Conservation (phyloP, 2,329 filamentous ascomycete genomes). For the Trichoderma guizhouense region DNA sequence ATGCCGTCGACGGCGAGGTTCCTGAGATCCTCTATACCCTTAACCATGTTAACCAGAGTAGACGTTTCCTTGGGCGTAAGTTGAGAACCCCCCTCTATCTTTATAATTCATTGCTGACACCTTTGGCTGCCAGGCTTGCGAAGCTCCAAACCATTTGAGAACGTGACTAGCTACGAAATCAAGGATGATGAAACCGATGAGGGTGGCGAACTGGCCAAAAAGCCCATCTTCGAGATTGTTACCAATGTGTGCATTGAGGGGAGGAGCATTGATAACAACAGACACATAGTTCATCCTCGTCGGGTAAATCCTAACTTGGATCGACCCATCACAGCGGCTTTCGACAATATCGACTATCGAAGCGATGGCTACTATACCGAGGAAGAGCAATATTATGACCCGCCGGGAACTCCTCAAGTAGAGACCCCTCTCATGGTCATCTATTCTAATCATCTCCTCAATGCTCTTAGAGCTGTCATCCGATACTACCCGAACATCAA, state of each 20-base stretch:
- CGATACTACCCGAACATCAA: constrained; percentile 45
- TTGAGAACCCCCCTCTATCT: neutral
- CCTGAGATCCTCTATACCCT: constrained; percentile 43
- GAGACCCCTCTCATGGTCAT: constrained; percentile 41
- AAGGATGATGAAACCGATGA: constrained; percentile 24
- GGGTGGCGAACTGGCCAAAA: constrained; percentile 21
- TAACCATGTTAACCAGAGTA: constrained; percentile 35
- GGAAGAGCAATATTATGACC: constrained; percentile 23
- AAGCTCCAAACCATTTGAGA: constrained; percentile 37
- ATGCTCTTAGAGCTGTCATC: constrained; percentile 47
- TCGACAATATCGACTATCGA: constrained; percentile 25
- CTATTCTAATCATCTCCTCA: constrained; percentile 43
- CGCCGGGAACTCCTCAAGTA: constrained; percentile 27
- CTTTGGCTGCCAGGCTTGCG: constrained; percentile 32
- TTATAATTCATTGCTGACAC: constrained; percentile 18
- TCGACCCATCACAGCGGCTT: constrained; percentile 30
- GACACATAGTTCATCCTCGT: constrained; percentile 12
- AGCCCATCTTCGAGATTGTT: constrained; percentile 43
- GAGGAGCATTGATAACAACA: neutral
- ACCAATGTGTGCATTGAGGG: constrained; percentile 35
- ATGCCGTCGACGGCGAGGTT: constrained; percentile 32
- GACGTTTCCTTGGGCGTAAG: constrained; percentile 38
- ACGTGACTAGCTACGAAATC: constrained; percentile 30
- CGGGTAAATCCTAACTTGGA: constrained; percentile 22
- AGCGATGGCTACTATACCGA: constrained; percentile 29